These are phyloP conservation scores for Oryza brachyantha DNA, from an alignment of 176 grass and related monocot genomes.

Conservation along the genomic window DNA sequence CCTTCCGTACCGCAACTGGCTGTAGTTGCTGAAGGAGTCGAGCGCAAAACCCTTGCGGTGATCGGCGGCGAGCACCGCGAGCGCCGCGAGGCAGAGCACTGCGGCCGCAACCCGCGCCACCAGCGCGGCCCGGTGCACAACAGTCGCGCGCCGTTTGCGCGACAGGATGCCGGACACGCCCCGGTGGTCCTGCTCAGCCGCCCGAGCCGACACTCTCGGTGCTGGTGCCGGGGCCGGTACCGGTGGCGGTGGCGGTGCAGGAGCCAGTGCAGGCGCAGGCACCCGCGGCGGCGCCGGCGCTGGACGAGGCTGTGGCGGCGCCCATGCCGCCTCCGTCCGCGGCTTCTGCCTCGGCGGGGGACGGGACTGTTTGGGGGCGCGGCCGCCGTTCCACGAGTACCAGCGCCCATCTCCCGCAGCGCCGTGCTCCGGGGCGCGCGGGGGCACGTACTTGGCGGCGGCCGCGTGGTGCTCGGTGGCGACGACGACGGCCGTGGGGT, in stretches of 20 bases:
- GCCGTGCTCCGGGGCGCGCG: background rate
- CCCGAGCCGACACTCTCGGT: background rate
- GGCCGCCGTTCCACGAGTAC: constrained; percentile 46
- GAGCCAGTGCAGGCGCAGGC: background rate
- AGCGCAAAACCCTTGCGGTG: constrained; percentile 75
- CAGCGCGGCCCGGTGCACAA: constrained; percentile 43
- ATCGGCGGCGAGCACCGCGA: constrained; percentile 76
- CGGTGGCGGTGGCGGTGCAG: background rate
- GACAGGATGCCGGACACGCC: constrained; percentile 39
- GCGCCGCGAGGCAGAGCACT: constrained; percentile 67
- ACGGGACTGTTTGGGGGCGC: background rate
- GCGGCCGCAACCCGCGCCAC: constrained; percentile 46
- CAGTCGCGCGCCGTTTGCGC: constrained; percentile 38
- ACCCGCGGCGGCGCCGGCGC: background rate
- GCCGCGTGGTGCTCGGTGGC: background rate
- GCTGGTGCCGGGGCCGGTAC: background rate
- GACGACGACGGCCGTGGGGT: constrained; percentile 7
- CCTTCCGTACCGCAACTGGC: constrained; percentile 66
- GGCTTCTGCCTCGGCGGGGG: background rate
- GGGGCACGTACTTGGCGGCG: constrained; percentile 39
- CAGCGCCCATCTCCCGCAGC: background rate
- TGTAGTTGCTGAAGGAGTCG: constrained; percentile 76
- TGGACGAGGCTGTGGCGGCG: background rate
- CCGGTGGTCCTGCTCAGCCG: background rate
- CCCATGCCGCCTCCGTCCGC: background rate